Base-by-base conservation (phyloP, 192 early-diverging fungal genomes). In the Entophlyctis helioformis region DNA sequence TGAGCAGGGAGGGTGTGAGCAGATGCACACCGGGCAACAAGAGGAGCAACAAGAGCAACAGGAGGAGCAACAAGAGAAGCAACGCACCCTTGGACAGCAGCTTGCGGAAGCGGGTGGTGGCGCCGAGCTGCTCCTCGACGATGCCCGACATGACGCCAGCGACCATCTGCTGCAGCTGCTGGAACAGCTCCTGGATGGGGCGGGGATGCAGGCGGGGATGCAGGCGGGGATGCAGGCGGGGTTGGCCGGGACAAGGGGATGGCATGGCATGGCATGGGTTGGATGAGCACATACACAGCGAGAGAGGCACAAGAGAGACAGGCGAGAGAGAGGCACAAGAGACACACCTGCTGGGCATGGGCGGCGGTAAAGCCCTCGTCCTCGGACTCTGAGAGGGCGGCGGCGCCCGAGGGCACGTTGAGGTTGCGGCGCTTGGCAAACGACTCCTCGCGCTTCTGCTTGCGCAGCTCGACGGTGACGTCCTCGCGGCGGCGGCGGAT, bases 381-480 rank as follows among this genome's bases (percentile, higher is more conserved):
- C 46, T 94, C 91, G 24, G 50, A 55, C 23, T 85, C 89, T 43
- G 81, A 76, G 40, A 59, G 60, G 12, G 60, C 66, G 18, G 40
- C 54, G 5, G 67, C n/a, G n/a, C 74, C 96, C 95, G 84, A 78
- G 95, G 37, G 10, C 11, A 70, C 40, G 42, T 76, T 72, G 41
- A 92, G 66, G 66, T 96, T 95, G 39, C 95, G 72, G 59, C 89
- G 82, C 72, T 98, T 98, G 47, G 85, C 74, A 34, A 96, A 58
- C 19, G 77, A 76, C 67, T 98, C 95, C 56, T 92, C 89, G 40
- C 87, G 80, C 76, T 96, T 95, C 66, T 92, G 85, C 60, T 89
- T 87, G 39, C 95, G 74, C 62, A 98, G 83, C 69, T 94, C 89
- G 10, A 95, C 85, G 36, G 84, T 80, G 42, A 83, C 82, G 43